phyloP scores from a whole-genome alignment of 805 yeast genomes.

The Starmera quercuum region DNA sequence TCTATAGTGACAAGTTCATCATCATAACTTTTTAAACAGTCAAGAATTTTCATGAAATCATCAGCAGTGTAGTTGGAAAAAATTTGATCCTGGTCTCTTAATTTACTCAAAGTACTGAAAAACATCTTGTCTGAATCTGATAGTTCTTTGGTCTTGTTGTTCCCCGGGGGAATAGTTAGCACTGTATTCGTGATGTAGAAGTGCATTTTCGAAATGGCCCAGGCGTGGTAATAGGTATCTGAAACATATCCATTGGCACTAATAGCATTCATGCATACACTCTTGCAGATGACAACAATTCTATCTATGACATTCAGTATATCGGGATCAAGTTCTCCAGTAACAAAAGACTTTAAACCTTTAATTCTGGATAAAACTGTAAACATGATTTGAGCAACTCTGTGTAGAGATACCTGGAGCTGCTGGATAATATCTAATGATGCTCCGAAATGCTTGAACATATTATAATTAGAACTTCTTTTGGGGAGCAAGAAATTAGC shows the following conservation, averaged over 20 bases:
- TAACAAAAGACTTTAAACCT: conserved; percentile 10
- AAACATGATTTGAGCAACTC: conserved; percentile 13
- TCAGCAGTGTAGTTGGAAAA: conserved; percentile 6
- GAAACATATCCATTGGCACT: conserved; percentile 5
- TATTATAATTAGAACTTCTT: conserved; percentile 7
- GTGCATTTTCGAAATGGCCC: conserved; percentile 18
- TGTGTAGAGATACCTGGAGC: conserved; percentile 13
- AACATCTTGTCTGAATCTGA: conserved; percentile 5
- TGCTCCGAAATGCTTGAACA: conserved; percentile 15
- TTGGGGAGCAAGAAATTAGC: conserved; percentile 10
- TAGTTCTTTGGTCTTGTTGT: conserved; percentile 1
- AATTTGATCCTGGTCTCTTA: conserved; percentile 10
- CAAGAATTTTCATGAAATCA: conserved; percentile 8
- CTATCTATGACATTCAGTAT: conserved; percentile 7
- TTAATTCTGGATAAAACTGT: conserved; percentile 11
- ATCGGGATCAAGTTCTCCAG: neutral
- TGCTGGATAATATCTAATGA: conserved; percentile 12
- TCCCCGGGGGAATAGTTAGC: conserved; percentile 7
- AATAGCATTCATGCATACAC: neutral
- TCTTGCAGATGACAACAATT: conserved; percentile 2
- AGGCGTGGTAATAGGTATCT: conserved; percentile 18
- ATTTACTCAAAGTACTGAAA: conserved; percentile 5
- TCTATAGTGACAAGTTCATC: conserved; percentile 4
- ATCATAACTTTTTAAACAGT: neutral
- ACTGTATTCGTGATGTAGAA: conserved; percentile 8